These are phyloP conservation scores for Limnomonas spitsbergensis DNA, from an alignment of 139 green algal species.

Conservation along the genomic window DNA sequence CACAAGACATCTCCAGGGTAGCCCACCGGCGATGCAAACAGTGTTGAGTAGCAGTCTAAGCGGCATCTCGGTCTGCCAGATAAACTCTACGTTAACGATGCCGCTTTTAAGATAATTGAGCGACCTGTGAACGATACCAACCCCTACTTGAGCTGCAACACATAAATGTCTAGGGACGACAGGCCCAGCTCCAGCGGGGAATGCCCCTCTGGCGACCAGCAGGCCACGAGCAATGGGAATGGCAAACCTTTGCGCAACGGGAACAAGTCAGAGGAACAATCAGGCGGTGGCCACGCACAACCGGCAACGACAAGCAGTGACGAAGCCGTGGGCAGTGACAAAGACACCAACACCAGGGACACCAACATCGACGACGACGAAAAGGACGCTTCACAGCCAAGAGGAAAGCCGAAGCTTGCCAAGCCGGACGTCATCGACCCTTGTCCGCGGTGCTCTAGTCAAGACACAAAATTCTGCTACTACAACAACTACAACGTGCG, in stretches of 20 bases:
- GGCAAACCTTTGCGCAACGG: neutral
- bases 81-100: too few relatives aligned
- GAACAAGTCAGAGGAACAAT: too few relatives aligned
- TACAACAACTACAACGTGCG: constrained; percentile 98
- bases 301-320: too few relatives aligned
- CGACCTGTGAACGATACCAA: too few relatives aligned
- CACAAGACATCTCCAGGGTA: too few relatives aligned
- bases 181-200: neutral
- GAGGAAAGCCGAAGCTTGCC: neutral
- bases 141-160: too few relatives aligned
- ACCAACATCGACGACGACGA: neutral
- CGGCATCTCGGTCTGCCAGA: too few relatives aligned
- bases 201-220: neutral
- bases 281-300: too few relatives aligned
- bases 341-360: neutral
- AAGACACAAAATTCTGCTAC: constrained; percentile 95
- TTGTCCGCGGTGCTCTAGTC: constrained; percentile 79
- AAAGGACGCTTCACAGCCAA: neutral
- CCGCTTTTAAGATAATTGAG: too few relatives aligned
- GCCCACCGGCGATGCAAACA: too few relatives aligned
- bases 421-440: constrained; percentile 8
- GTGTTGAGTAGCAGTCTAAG: too few relatives aligned
- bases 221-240: neutral
- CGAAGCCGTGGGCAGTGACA: neutral
- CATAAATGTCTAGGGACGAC: neutral